Percentiles rank a stretch among this genome's conserved stretches.
Conservation (phyloP, 2,329 filamentous ascomycete species). For the Lachnellula willkommii region DNA sequence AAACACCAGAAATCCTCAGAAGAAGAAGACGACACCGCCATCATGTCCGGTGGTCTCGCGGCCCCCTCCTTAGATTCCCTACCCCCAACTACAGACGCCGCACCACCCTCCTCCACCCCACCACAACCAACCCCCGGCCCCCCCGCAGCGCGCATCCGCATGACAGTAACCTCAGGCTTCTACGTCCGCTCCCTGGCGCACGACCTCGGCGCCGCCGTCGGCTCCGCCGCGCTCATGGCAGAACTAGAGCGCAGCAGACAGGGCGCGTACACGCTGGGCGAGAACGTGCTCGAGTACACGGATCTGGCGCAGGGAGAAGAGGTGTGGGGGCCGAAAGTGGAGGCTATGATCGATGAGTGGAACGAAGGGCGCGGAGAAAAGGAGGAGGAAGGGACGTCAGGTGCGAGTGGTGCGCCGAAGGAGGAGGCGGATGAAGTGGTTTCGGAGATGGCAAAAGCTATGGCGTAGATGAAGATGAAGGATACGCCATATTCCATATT, state of each 20-base stretch:
- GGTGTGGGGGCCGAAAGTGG: slow-evolving; percentile 74
- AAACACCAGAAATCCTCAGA: slow-evolving; percentile 20
- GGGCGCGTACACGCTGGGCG: slow-evolving; percentile 68
- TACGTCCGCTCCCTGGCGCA: slow-evolving; percentile 93
- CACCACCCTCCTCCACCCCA: not conserved
- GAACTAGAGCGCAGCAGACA: slow-evolving; percentile 76
- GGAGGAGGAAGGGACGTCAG: not conserved
- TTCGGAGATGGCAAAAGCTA: too few species aligned
- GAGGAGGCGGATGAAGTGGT: not conserved
- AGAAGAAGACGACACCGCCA: slow-evolving; percentile 11
- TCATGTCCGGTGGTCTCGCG: slow-evolving; percentile 30
- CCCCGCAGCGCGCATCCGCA: slow-evolving; percentile 74
- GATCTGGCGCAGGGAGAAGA: slow-evolving; percentile 72
- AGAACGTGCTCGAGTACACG: slow-evolving; percentile 72
- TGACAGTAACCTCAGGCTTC: slow-evolving; percentile 93
- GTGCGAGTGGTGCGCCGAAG: not conserved
- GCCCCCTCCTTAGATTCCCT: not conserved
- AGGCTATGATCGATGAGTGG: slow-evolving; percentile 44
- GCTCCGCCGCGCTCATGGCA: slow-evolving; percentile 80
- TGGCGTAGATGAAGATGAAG: too few species aligned
- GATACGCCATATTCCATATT: too few species aligned
- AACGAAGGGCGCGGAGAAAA: slow-evolving; percentile 10
- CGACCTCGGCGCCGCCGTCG: slow-evolving; percentile 78
- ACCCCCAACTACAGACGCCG: slow-evolving; percentile 13
- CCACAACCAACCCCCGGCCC: slow-evolving; percentile 40